These are phyloP conservation scores for Elaeis oleifera DNA, from an alignment of 202 grass and related monocot species.

Conservation along the genomic window DNA sequence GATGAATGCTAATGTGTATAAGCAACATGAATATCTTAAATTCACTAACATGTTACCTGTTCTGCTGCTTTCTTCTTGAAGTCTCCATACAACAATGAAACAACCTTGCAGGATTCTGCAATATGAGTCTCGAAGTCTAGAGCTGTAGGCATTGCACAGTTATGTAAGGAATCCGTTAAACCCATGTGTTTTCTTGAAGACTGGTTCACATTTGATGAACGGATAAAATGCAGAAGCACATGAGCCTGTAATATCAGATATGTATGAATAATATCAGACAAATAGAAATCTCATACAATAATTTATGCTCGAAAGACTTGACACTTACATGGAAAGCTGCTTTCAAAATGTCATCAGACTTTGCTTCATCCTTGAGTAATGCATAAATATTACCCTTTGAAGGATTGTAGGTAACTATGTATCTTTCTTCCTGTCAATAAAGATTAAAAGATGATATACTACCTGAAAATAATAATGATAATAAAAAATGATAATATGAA, in stretches of 20 bases:
- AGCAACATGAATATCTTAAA: no score
- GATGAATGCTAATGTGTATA: no score
- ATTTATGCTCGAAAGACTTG: background rate
- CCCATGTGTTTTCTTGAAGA: conserved; percentile 32
- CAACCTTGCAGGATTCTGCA: conserved; percentile 81
- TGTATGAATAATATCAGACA: background rate
- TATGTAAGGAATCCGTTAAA: conserved; percentile 16
- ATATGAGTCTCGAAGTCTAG: conserved; percentile 72
- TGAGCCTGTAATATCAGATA: conserved; percentile 49
- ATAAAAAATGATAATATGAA: no score
- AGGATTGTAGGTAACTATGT: conserved; percentile 92
- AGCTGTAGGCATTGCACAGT: conserved; percentile 27
- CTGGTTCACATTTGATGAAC: conserved; percentile 47
- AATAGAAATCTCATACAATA: background rate
- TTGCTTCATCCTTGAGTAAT: conserved; percentile 98
- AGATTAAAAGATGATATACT: background rate
- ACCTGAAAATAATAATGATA: no score
- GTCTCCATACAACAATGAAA: conserved; percentile 66
- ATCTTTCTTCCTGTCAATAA: conserved; percentile 69
- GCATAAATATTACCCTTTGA: conserved; percentile 97
- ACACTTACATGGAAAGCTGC: conserved; percentile 86
- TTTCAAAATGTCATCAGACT: conserved; percentile 92
- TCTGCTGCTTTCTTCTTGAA: conserved; percentile 94
- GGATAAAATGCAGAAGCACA: conserved; percentile 83
- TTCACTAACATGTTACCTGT: conserved; percentile 43